Evolutionary conservation across 768 basidiomycete genomes (phyloP).

Genomic region (Phanerochaete carnosa): DNA sequence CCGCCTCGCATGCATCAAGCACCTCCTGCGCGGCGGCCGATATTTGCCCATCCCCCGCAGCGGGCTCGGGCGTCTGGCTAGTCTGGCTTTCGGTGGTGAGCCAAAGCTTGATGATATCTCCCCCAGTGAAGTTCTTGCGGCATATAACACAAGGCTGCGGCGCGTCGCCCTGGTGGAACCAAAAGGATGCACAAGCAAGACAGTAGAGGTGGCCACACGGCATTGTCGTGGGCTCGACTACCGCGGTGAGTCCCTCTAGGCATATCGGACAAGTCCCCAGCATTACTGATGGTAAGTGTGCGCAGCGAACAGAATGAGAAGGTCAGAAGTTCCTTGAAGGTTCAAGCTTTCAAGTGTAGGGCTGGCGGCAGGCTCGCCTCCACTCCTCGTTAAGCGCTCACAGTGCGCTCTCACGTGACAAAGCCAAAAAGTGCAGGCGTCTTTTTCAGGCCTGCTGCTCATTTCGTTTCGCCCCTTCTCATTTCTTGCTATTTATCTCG

Average conservation of each 20-base stretch:
- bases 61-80: not conserved
- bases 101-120: conserved; percentile 18
- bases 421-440: conserved; percentile 7
- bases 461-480: not conserved
- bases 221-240: conserved; percentile 14
- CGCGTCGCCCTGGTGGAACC: conserved; percentile 13
- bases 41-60: not conserved
- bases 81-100: not conserved
- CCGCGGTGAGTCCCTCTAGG: conserved; percentile 12
- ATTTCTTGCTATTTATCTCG: not conserved
- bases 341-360: not conserved
- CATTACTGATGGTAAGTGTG: not conserved
- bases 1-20: conserved; percentile 3
- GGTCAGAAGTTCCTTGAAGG: not conserved
- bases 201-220: conserved; percentile 26
- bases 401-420: conserved; percentile 1
- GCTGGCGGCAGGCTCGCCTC: not conserved
- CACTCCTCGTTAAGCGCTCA: not conserved
- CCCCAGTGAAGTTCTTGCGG: conserved; percentile 14
- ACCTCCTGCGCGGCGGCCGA: not conserved
- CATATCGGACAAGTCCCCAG: not conserved
- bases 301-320: not conserved
- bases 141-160: conserved; percentile 18
- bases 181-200: conserved; percentile 22
- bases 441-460: not conserved